Evolutionary conservation across 129 eudicot species (phyloP).

Genomic region (Centrapalus pauciflorus): DNA sequence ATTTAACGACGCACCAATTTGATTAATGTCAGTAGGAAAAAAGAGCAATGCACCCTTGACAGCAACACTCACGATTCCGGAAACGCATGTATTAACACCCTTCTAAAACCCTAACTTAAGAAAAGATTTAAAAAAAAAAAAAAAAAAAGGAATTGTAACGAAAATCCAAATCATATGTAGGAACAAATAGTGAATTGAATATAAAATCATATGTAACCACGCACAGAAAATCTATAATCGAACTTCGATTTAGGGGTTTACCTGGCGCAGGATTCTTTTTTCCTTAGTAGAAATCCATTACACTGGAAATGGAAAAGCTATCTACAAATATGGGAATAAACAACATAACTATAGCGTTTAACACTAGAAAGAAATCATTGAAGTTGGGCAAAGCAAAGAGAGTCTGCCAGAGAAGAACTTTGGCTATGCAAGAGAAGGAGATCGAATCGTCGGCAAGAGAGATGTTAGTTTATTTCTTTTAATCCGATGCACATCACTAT

Average conservation of each 20-base stretch:
- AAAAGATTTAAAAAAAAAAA: no score
- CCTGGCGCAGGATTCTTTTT: slow-evolving; percentile 3
- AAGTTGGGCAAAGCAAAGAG: not conserved
- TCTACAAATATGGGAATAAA: not conserved
- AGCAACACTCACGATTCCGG: not conserved
- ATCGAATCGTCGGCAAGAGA: no score
- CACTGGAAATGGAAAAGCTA: not conserved
- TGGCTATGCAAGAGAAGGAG: no score
- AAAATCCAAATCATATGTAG: not conserved
- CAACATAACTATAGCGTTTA: not conserved
- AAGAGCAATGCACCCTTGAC: not conserved
- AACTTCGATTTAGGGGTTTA: not conserved
- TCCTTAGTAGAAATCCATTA: not conserved
- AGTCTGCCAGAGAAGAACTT: no score
- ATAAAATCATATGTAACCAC: not conserved
- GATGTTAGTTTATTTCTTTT: no score
- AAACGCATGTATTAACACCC: slow-evolving; percentile 5
- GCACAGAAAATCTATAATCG: not conserved
- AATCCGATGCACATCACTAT: no score
- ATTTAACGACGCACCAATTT: not conserved
- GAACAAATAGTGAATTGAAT: not conserved
- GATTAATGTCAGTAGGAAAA: not conserved
- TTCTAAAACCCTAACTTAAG: slow-evolving; percentile 29
- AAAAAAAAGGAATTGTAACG: not conserved
- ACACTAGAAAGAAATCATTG: not conserved